Evolutionary conservation across 257 asterid species (phyloP), one percentile per base, ranked within the genome.

Genomic region (Solanum ossicruentum): DNA sequence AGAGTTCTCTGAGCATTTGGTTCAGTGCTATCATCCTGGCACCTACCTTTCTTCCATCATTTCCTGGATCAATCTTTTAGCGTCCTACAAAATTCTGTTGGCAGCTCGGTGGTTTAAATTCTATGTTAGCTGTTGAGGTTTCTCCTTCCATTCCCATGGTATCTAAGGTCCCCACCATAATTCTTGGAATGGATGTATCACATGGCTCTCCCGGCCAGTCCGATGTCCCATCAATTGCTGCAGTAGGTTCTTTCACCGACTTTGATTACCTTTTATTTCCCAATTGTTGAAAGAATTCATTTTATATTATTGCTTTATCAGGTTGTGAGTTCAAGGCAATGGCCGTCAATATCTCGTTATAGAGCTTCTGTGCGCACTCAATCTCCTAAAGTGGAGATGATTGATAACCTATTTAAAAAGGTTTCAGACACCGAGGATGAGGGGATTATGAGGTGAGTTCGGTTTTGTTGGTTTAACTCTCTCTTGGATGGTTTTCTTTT

Each of bases 171-270:
- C 98, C 99, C 17, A 94, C 99, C 28, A 83, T 94, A 26, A 93
- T 96, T 84, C 91, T 96, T 75, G 99, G 99, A 57, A 96, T 96
- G 99, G 99, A 96, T 63, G 99, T 96, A 9, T 94, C 98, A 0
- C 99, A 96, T 80, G 99, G 98, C 70, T 96, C 99, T 52, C 99
- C 99, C 39, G 99, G 99, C 83, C 97, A 92, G 87, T 94, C 98
- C 43, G 99, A 96, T 87, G 49, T 94, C 28, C 99, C 99, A 4
- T 96, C 99, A 41, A 94, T 96, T 90, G 99, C 99, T 84, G 99
- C 99, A 70, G 99, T 93, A 88, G 81, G 70, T 69, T 85, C 57
- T 81, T 65, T 55, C 20, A 43, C 71, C 13, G 10, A 65, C 47
- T 4, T 23, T 51, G 84, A 39, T 51, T 45, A 43, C 57, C 45